Conservation (phyloP, 169 alveolate genomes). For the Plasmodium falciparum region DNA sequence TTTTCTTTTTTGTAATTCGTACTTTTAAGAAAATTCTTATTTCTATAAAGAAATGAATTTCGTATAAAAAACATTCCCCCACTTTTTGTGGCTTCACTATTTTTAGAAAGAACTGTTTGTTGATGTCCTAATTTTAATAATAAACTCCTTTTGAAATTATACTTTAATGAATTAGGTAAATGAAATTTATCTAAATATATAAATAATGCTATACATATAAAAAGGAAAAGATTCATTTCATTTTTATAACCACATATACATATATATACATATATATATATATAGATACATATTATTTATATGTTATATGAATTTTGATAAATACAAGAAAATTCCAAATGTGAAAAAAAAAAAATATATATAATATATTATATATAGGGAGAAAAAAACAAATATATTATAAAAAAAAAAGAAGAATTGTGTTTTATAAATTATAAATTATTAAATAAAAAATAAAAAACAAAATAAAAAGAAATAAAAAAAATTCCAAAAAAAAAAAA, state of each 20-base stretch:
- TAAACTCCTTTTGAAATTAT: constrained; percentile 3
- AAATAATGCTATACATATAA: constrained; percentile 25
- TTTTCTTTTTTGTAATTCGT: constrained; percentile 15
- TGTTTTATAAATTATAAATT: too few relatives aligned
- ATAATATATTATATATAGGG: too few relatives aligned
- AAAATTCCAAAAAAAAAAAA: too few relatives aligned
- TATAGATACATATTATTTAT: too few relatives aligned
- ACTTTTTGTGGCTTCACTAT: neutral
- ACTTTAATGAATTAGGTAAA: constrained; percentile 13
- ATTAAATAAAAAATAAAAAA: too few relatives aligned
- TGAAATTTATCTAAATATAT: constrained; percentile 16
- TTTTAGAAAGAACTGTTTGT: constrained; percentile 8
- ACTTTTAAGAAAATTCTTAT: constrained; percentile 21
- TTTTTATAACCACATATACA: constrained; percentile 21
- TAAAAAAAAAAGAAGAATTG: too few relatives aligned
- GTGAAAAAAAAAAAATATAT: too few relatives aligned
- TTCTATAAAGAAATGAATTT: constrained; percentile 7
- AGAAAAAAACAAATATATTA: too few relatives aligned
- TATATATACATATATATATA: constrained; percentile 21
- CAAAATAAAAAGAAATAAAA: too few relatives aligned
- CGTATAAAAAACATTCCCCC: constrained; percentile 57
- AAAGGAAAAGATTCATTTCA: constrained; percentile 61
- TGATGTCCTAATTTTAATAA: neutral
- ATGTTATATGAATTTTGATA: too few relatives aligned
- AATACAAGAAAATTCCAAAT: too few relatives aligned